Conservation (phyloP, 306 rosid genomes). For the Glycine tomentella region DNA sequence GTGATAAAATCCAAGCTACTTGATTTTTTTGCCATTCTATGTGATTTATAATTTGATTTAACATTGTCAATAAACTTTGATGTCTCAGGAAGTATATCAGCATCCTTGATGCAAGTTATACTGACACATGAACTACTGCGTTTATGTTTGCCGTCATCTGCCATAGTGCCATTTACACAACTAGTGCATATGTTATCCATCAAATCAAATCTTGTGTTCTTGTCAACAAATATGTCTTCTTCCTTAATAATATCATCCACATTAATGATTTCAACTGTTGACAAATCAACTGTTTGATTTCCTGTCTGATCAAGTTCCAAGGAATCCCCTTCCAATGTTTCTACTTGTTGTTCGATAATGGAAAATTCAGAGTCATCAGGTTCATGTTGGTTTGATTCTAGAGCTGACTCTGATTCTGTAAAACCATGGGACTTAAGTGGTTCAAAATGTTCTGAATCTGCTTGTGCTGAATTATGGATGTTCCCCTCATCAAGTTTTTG, state of each 20-base stretch:
- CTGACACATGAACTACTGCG: slow-evolving; percentile 41
- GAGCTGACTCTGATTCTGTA: slow-evolving; percentile 46
- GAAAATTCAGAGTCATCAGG: slow-evolving; percentile 58
- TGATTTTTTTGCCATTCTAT: slow-evolving; percentile 51
- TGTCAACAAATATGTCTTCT: slow-evolving; percentile 47
- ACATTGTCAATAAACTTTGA: slow-evolving; percentile 46
- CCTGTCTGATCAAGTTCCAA: slow-evolving; percentile 50
- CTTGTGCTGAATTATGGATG: slow-evolving; percentile 42
- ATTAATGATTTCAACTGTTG: slow-evolving; percentile 55
- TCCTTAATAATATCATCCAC: slow-evolving; percentile 59
- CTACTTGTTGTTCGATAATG: slow-evolving; percentile 65
- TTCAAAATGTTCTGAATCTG: slow-evolving; percentile 46
- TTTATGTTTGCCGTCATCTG: slow-evolving; percentile 45
- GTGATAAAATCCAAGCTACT: slow-evolving; percentile 64
- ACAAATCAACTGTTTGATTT: slow-evolving; percentile 49
- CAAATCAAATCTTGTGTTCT: slow-evolving; percentile 42
- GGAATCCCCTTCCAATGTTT: slow-evolving; percentile 53
- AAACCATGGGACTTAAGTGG: slow-evolving; percentile 46
- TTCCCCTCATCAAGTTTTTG: slow-evolving; percentile 67
- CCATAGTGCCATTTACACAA: slow-evolving; percentile 40
- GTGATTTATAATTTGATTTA: slow-evolving; percentile 50
- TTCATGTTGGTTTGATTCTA: slow-evolving; percentile 53
- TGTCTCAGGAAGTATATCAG: slow-evolving; percentile 45
- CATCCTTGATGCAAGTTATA: slow-evolving; percentile 47
- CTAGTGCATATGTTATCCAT: slow-evolving; percentile 33